Conservation (phyloP, 306 rosid genomes). For the Mimosa pudica region DNA sequence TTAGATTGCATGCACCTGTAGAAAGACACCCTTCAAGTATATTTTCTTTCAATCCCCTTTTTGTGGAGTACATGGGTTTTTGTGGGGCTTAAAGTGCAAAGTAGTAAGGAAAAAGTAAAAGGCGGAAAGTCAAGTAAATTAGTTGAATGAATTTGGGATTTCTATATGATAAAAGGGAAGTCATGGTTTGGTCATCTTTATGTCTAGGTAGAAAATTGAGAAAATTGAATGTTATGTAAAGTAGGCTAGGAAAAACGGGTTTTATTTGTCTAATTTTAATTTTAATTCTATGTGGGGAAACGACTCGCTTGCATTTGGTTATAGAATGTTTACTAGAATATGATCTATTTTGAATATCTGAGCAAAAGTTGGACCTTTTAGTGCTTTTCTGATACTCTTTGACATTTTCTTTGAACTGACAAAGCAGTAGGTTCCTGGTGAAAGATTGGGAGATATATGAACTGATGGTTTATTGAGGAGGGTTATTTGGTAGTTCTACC, state of each 20-base stretch:
- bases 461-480: not conserved
- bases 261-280: not conserved
- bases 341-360: not conserved
- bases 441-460: not conserved
- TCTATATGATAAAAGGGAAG: not conserved
- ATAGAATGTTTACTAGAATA: not conserved
- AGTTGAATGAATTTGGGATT: not conserved
- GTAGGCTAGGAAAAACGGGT: not conserved
- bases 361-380: not conserved
- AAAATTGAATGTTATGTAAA: not conserved
- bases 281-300: not conserved
- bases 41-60: not conserved
- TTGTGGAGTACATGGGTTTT: not conserved
- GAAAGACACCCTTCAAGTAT: not conserved
- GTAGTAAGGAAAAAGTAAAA: not conserved
- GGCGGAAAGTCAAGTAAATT: not conserved
- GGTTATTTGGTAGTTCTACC: not conserved
- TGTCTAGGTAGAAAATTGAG: not conserved
- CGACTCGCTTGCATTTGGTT: not conserved
- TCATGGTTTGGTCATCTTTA: not conserved
- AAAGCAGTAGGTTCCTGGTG: not conserved
- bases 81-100: constrained; percentile 4
- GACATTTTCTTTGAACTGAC: not conserved
- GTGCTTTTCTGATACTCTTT: not conserved
- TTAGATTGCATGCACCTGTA: not conserved